A percentile compares a stretch with the other conserved stretches of the same genome.
phyloP scores from a whole-genome alignment of 768 basidiomycete genomes.

The Boletellus emodensis region DNA sequence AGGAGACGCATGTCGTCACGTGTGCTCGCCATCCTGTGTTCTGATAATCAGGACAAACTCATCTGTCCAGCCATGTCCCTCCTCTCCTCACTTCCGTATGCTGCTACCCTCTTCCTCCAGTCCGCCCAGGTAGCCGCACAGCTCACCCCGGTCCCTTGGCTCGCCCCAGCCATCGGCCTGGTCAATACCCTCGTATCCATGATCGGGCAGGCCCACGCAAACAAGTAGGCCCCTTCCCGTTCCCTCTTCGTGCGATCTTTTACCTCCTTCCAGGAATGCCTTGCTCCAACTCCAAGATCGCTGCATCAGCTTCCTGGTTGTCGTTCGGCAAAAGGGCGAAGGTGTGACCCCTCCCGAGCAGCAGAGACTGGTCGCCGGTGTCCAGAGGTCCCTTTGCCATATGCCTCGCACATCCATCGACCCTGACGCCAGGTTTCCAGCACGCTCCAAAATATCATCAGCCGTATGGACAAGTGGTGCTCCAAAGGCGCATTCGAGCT shows the following conservation, averaged over 20 bases:
- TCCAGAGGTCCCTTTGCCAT: conserved; percentile 27
- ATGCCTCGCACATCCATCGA: background rate
- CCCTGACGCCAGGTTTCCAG: conserved; percentile 19
- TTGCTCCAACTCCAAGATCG: conserved; percentile 45
- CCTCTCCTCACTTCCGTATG: conserved; percentile 11
- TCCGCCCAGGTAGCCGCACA: conserved; percentile 44
- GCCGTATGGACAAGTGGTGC: conserved; percentile 44
- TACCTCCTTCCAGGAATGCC: conserved; percentile 32
- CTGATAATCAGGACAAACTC: too few species aligned
- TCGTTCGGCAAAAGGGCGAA: conserved; percentile 34
- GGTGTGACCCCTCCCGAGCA: conserved; percentile 29
- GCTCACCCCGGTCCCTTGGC: conserved; percentile 46
- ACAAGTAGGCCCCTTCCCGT: conserved; percentile 36
- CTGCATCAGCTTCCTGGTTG: conserved; percentile 40
- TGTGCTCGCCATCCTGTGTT: conserved; percentile 19
- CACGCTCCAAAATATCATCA: conserved; percentile 34
- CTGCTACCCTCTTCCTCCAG: conserved; percentile 10
- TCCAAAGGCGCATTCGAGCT: conserved; percentile 37
- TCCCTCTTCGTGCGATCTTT: background rate
- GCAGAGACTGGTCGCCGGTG: conserved; percentile 29
- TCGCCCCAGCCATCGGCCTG: conserved; percentile 40
- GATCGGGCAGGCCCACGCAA: conserved; percentile 45
- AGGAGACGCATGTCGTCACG: conserved; percentile 36
- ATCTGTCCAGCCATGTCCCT: conserved; percentile 10
- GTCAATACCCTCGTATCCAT: conserved; percentile 43